These are phyloP conservation scores for Trametes villosa DNA, from an alignment of 768 basidiomycete species.

Conservation along the genomic window DNA sequence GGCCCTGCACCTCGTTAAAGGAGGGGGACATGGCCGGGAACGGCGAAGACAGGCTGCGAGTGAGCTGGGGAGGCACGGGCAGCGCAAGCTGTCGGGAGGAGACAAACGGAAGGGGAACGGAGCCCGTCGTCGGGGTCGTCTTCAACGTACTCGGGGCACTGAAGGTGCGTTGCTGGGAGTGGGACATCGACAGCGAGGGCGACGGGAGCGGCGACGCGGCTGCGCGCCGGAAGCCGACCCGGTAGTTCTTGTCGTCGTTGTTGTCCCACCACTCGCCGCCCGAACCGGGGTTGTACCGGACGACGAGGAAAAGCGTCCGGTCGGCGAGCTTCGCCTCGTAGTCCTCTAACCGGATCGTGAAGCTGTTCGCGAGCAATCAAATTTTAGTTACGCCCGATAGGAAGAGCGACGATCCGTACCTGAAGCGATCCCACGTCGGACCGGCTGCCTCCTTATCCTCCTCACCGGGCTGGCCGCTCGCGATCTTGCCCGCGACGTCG, in stretches of 20 bases:
- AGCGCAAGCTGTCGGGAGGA: slow-evolving; percentile 12
- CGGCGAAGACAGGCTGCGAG: slow-evolving; percentile 18
- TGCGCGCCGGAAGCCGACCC: slow-evolving; percentile 59
- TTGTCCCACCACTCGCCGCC: slow-evolving; percentile 95
- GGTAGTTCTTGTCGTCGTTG: slow-evolving; percentile 78
- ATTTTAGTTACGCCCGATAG: slow-evolving; percentile 40
- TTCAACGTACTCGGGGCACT: slow-evolving; percentile 34
- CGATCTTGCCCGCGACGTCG: slow-evolving; percentile 44
- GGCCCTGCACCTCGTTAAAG: slow-evolving; percentile 2
- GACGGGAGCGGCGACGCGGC: slow-evolving; percentile 26
- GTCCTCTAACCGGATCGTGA: slow-evolving; percentile 73
- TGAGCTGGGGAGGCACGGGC: slow-evolving; percentile 16
- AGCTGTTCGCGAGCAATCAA: slow-evolving; percentile 46
- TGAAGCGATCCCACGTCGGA: slow-evolving; percentile 40
- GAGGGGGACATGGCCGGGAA: slow-evolving; percentile 12
- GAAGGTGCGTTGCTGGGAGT: slow-evolving; percentile 37
- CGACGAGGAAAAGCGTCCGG: slow-evolving; percentile 64
- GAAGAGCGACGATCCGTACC: slow-evolving; percentile 26
- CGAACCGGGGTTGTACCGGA: slow-evolving; percentile 50
- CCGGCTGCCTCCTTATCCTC: slow-evolving; percentile 16
- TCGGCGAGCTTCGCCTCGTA: slow-evolving; percentile 54
- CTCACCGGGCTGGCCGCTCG: slow-evolving; percentile 32
- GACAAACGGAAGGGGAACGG: slow-evolving; percentile 4
- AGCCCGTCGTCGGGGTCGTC: slow-evolving; percentile 32
- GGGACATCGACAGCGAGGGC: slow-evolving; percentile 14